These are phyloP conservation scores for Chamaecyparis obtusa DNA, from an alignment of 75 land plant species.

Conservation along the genomic window DNA sequence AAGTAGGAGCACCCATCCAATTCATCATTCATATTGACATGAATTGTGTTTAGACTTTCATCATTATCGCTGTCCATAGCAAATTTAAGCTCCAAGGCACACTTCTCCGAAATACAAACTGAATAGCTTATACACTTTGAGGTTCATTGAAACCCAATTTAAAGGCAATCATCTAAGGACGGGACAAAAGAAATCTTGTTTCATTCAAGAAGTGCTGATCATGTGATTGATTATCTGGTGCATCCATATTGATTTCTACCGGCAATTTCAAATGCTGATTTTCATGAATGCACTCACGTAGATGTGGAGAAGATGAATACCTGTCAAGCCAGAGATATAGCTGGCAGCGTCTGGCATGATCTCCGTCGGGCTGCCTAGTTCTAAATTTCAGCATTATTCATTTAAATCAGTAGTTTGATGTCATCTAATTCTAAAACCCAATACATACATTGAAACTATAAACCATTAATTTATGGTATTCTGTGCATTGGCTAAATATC, in stretches of 20 bases:
- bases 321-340: background rate
- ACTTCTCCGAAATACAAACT: too few relatives aligned
- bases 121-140: too few relatives aligned
- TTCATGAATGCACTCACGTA: background rate
- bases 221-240: background rate
- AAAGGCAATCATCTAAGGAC: background rate
- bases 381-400: background rate
- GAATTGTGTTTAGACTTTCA: background rate
- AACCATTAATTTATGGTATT: too few relatives aligned
- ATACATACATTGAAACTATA: background rate
- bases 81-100: too few relatives aligned
- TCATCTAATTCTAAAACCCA: background rate
- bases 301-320: background rate
- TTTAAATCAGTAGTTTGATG: background rate
- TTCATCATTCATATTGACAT: background rate
- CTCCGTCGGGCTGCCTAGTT: too few relatives aligned
- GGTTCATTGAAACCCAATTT: background rate
- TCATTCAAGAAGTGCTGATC: background rate
- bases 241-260: background rate
- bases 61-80: background rate
- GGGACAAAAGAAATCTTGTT: background rate
- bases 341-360: background rate
- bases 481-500: background rate
- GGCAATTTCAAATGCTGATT: background rate
- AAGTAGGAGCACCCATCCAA: background rate